Conservation (phyloP, 345 rosid species). For the Lepidium didymum region DNA sequence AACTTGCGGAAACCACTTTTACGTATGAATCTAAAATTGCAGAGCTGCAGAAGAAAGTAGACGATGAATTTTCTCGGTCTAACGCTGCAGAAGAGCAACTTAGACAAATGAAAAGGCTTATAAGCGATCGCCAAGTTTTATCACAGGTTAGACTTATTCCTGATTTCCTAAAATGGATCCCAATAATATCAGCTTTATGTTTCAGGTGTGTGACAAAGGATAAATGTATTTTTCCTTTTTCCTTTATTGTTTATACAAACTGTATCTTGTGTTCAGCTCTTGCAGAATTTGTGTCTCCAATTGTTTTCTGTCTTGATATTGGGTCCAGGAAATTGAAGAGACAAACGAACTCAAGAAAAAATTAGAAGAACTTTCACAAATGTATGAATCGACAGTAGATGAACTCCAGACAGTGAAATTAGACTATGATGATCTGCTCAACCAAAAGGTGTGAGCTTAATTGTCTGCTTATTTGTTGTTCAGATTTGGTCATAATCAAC, state of each 20-base stretch:
- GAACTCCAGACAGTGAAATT: slow-evolving; percentile 63
- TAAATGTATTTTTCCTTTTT: neutral
- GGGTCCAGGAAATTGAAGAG: slow-evolving; percentile 50
- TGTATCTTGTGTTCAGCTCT: slow-evolving; percentile 7
- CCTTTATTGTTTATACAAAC: neutral
- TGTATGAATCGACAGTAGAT: slow-evolving; percentile 36
- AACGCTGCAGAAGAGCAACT: slow-evolving; percentile 48
- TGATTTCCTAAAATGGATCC: neutral
- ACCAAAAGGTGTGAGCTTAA: slow-evolving; percentile 51
- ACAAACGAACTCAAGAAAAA: slow-evolving; percentile 37
- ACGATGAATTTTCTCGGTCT: slow-evolving; percentile 41
- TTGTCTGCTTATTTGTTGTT: neutral
- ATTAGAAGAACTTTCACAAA: slow-evolving; percentile 43
- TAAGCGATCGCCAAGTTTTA: slow-evolving; percentile 44
- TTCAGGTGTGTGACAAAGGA: neutral
- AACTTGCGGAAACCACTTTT: slow-evolving; percentile 58
- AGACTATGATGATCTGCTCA: slow-evolving; percentile 40
- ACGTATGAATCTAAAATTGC: slow-evolving; percentile 61
- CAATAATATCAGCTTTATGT: slow-evolving; percentile 14
- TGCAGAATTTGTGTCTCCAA: slow-evolving; percentile 7
- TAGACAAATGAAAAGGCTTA: slow-evolving; percentile 36
- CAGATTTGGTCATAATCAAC: slow-evolving; percentile 9
- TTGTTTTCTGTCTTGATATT: neutral
- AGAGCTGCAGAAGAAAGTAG: slow-evolving; percentile 52
- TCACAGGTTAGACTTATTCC: slow-evolving; percentile 45